These are phyloP conservation scores for Pestalotiopsis sp. DNA, from an alignment of 2,329 filamentous ascomycete genomes.

Conservation along the genomic window DNA sequence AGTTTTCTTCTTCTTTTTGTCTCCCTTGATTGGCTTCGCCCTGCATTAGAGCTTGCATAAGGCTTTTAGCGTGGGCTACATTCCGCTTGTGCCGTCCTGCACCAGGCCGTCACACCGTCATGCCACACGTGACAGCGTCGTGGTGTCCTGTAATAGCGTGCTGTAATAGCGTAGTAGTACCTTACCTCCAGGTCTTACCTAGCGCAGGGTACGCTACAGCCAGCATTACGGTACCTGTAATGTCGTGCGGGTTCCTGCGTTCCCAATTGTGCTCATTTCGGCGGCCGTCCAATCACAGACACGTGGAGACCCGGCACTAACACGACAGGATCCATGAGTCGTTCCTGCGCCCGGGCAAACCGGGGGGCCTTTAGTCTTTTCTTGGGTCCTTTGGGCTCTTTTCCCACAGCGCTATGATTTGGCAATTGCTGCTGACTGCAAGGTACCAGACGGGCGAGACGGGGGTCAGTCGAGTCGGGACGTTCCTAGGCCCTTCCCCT, in stretches of 20 bases:
- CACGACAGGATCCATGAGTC: background rate
- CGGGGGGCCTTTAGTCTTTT: background rate
- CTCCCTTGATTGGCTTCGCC: background rate
- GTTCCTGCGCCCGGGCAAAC: background rate
- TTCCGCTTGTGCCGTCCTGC: background rate
- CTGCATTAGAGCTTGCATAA: background rate
- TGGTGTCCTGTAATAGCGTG: background rate
- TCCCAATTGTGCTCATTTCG: background rate
- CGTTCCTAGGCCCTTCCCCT: background rate
- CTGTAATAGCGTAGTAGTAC: no score
- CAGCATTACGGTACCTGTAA: background rate
- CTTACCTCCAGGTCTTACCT: no score
- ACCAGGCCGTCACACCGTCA: no score
- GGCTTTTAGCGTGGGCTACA: background rate
- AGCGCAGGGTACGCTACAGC: no score
- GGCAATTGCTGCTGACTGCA: background rate
- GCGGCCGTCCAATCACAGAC: slow-evolving; percentile 7
- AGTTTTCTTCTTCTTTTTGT: background rate
- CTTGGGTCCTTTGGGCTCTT: background rate
- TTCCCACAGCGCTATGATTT: background rate
- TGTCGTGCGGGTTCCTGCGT: background rate
- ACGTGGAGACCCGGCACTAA: background rate
- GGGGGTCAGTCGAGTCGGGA: background rate
- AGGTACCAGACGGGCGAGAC: background rate
- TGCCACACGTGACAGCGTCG: background rate